Conservation (phyloP, 2,329 filamentous ascomycete species). For the Arachnomyces sp. region DNA sequence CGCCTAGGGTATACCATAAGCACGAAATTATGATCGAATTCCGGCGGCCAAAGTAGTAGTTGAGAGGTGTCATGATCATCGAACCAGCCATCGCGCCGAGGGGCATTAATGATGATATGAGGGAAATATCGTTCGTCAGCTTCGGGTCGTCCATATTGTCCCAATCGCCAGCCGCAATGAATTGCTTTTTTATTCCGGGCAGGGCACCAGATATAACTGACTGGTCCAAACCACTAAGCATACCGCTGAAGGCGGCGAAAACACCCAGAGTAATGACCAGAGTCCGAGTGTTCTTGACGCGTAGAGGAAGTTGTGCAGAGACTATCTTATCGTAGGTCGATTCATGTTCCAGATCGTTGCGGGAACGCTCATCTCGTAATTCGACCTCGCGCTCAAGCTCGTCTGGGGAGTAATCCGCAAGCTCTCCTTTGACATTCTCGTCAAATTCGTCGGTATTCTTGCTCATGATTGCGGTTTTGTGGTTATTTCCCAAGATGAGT, state of each 20-base stretch:
- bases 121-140: slow-evolving; percentile 45
- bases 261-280: slow-evolving; percentile 42
- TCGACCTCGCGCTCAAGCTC: too few species aligned
- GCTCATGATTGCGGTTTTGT: too few species aligned
- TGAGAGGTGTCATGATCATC: slow-evolving; percentile 56
- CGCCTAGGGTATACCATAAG: slow-evolving; percentile 62
- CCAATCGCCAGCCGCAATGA: too few species aligned
- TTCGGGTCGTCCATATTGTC: slow-evolving; percentile 50
- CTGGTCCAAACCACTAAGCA: slow-evolving; percentile 65
- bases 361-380: too few species aligned
- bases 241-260: slow-evolving; percentile 67
- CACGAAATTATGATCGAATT: slow-evolving; percentile 63
- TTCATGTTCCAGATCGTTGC: too few species aligned
- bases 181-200: slow-evolving; percentile 28
- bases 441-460: too few species aligned
- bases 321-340: too few species aligned
- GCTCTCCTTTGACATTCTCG: too few species aligned
- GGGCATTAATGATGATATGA: slow-evolving; percentile 60
- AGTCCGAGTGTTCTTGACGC: too few species aligned
- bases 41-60: slow-evolving; percentile 59
- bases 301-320: too few species aligned
- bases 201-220: slow-evolving; percentile 60
- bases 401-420: too few species aligned
- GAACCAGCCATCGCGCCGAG: slow-evolving; percentile 64
- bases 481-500: too few species aligned